phyloP scores from a whole-genome alignment of 495 filamentous ascomycete species.

The Annulohypoxylon stygium region DNA sequence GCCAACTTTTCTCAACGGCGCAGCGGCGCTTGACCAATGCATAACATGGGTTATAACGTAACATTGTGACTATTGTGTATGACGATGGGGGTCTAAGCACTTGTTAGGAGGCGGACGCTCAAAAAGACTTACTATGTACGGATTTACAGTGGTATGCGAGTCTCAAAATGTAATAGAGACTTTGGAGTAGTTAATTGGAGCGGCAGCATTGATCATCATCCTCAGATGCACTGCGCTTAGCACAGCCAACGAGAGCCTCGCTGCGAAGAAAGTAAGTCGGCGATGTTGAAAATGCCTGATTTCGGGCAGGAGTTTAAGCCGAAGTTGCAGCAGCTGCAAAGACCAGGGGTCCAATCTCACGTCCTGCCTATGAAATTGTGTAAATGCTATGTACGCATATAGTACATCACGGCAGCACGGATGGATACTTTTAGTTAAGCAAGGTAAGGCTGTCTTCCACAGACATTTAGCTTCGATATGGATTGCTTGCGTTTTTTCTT shows the following conservation, averaged over 20 bases:
- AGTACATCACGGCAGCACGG: not conserved
- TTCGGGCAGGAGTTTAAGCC: conserved; percentile 39
- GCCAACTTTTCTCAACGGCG: conserved; percentile 3
- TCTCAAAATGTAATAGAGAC: conserved; percentile 22
- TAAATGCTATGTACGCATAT: not conserved
- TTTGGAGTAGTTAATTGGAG: conserved; percentile 19
- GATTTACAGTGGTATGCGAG: conserved; percentile 26
- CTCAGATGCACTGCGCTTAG: conserved; percentile 35
- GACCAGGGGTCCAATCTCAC: conserved; percentile 39
- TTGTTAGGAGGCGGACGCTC: conserved; percentile 14
- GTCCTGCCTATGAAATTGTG: conserved; percentile 22
- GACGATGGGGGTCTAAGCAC: conserved; percentile 17
- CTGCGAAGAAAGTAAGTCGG: conserved; percentile 33
- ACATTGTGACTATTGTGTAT: conserved; percentile 3
- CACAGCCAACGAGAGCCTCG: conserved; percentile 33
- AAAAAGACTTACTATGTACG: not conserved
- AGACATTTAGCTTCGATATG: conserved; percentile 4
- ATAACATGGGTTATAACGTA: conserved; percentile 3
- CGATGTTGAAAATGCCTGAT: conserved; percentile 33
- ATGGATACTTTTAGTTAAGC: conserved; percentile 5
- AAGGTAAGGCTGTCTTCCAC: conserved; percentile 39
- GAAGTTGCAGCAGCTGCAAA: conserved; percentile 33
- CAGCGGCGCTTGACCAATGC: conserved; percentile 17
- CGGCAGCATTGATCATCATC: conserved; percentile 10
- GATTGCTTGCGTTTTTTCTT: not conserved